These are phyloP conservation scores for Didymella sp. DNA, from an alignment of 2,329 filamentous ascomycete genomes.

Conservation along the genomic window DNA sequence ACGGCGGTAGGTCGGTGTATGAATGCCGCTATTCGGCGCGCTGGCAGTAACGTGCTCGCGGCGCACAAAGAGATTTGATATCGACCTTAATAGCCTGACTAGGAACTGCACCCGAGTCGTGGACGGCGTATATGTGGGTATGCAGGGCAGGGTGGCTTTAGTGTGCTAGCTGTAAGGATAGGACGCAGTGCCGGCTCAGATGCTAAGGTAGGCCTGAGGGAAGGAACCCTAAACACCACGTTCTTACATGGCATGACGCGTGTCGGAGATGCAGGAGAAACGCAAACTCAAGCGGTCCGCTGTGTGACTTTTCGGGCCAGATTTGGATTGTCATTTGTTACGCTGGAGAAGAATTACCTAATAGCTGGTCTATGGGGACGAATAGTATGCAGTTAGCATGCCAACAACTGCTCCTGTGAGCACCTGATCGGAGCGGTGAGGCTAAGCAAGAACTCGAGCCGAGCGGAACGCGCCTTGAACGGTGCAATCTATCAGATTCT, in stretches of 20 bases:
- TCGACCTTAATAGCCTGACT: slow-evolving; percentile 26
- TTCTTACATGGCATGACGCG: slow-evolving; percentile 19
- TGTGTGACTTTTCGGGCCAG: slow-evolving; percentile 39
- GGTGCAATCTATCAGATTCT: slow-evolving; percentile 22
- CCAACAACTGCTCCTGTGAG: slow-evolving; percentile 28
- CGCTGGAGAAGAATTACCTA: slow-evolving; percentile 46
- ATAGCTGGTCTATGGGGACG: slow-evolving; percentile 40
- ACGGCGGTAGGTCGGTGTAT: slow-evolving; percentile 19
- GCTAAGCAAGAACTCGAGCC: slow-evolving; percentile 25
- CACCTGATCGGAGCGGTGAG: slow-evolving; percentile 32
- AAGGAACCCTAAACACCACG: slow-evolving; percentile 18
- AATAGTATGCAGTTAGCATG: slow-evolving; percentile 45
- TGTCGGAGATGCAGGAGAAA: slow-evolving; percentile 49
- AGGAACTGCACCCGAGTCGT: slow-evolving; percentile 34
- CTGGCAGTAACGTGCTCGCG: slow-evolving; percentile 28
- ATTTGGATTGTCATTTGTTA: slow-evolving; percentile 35
- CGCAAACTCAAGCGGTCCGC: slow-evolving; percentile 23
- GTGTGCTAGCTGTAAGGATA: slow-evolving; percentile 15
- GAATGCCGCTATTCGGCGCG: slow-evolving; percentile 37
- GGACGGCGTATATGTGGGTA: slow-evolving; percentile 21
- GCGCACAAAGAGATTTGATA: slow-evolving; percentile 32
- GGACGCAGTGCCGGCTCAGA: slow-evolving; percentile 3
- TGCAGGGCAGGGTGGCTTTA: slow-evolving; percentile 29
- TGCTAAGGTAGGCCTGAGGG: slow-evolving; percentile 18
- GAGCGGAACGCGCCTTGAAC: slow-evolving; percentile 32